A percentile compares a stretch with the other conserved stretches of the same genome.
Evolutionary conservation across 1,284 basidiomycete genomes (phyloP).

Genomic region (Mycena citricolor): DNA sequence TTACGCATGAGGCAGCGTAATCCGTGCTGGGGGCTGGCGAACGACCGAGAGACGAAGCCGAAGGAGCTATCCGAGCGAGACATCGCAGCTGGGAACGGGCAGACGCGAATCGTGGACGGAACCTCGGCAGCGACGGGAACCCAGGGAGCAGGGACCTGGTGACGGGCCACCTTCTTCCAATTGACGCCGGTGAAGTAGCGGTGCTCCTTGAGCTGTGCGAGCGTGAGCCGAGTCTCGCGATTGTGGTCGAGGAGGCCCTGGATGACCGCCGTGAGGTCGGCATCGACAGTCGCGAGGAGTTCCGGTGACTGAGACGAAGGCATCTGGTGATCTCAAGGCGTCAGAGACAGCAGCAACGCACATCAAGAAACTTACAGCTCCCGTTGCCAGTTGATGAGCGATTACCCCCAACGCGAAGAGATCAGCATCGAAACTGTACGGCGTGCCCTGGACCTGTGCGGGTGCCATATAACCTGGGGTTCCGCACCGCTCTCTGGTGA

Average conservation of each 20-base stretch:
- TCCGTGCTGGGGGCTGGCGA: too few species aligned
- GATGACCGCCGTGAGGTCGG: slow-evolving; percentile 1
- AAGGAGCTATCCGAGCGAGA: too few species aligned
- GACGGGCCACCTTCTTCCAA: slow-evolving; percentile 4
- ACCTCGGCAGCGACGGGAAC: not conserved
- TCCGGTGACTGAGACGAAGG: not conserved
- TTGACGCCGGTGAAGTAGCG: slow-evolving; percentile 18
- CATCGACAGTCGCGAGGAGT: slow-evolving; percentile 9
- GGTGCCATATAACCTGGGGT: slow-evolving; percentile 27
- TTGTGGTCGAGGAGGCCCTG: slow-evolving; percentile 15
- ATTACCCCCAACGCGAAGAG: slow-evolving; percentile 24
- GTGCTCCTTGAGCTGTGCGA: slow-evolving; percentile 13
- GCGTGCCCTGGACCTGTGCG: slow-evolving; percentile 11
- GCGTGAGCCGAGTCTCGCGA: not conserved
- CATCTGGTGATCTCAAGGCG: not conserved
- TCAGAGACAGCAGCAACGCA: not conserved
- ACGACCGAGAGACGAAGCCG: too few species aligned
- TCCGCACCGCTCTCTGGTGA: slow-evolving; percentile 13
- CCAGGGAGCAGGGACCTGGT: slow-evolving; percentile 3
- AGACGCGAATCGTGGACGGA: not conserved
- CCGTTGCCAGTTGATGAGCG: slow-evolving; percentile 21
- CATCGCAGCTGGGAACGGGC: too few species aligned
- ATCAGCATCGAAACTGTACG: slow-evolving; percentile 21
- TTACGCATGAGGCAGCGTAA: too few species aligned
- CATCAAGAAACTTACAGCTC: slow-evolving; percentile 14